Percentiles rank a stretch among this genome's conserved stretches.
Conservation (phyloP, 345 rosid genomes). For the Corymbia maculata region DNA sequence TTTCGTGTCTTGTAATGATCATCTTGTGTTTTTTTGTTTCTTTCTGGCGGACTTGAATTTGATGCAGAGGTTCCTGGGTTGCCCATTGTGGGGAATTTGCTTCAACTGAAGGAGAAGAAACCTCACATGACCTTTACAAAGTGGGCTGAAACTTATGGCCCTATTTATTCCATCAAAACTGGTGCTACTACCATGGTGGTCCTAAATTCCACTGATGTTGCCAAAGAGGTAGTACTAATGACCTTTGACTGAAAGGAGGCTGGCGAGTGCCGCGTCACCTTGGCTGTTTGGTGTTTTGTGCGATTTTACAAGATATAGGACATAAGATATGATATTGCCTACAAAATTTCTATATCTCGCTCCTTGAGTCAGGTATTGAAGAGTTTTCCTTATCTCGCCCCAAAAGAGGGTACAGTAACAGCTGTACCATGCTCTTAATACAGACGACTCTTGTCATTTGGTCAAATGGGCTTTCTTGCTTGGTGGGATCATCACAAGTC, state of each 20-base stretch:
- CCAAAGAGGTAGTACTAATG: conserved; percentile 54
- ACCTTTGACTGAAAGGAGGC: background rate
- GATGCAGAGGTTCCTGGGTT: conserved; percentile 67
- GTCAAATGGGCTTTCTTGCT: background rate
- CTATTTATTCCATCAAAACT: conserved; percentile 65
- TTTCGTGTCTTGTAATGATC: background rate
- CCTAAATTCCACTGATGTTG: conserved; percentile 50
- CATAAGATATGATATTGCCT: background rate
- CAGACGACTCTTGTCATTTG: background rate
- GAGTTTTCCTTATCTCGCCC: background rate
- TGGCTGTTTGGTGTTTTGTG: background rate
- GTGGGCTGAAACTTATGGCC: conserved; percentile 83
- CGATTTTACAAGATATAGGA: background rate
- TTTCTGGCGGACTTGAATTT: background rate
- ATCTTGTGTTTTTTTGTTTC: background rate
- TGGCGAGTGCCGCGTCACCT: background rate
- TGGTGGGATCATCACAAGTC: background rate
- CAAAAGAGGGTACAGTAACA: background rate
- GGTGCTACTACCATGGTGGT: conserved; percentile 63
- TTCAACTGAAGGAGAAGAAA: conserved; percentile 84
- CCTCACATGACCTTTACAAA: conserved; percentile 67
- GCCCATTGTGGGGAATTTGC: conserved; percentile 77
- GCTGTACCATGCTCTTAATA: background rate
- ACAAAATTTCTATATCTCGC: background rate
- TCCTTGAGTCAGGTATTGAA: background rate